phyloP scores from a whole-genome alignment of 352 stramenopile genomes.

The Aphanomyces cochlioides region DNA sequence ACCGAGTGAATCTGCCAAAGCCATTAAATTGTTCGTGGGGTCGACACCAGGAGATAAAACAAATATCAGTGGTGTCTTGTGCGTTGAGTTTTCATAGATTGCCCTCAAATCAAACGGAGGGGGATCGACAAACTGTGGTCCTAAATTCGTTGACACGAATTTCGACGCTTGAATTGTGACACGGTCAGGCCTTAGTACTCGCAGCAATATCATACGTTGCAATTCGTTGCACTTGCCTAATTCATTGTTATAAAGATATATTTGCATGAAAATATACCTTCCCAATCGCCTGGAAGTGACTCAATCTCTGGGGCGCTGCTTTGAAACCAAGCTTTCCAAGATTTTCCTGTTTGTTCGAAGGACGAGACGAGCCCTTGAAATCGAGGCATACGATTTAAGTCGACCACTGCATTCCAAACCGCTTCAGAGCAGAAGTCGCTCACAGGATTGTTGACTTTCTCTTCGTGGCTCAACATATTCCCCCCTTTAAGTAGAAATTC shows the following conservation, averaged over 20 bases:
- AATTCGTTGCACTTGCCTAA: slow-evolving; percentile 87
- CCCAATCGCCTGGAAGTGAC: slow-evolving; percentile 89
- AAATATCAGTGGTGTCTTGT: slow-evolving; percentile 93
- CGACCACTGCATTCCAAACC: slow-evolving; percentile 87
- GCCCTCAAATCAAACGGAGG: slow-evolving; percentile 90
- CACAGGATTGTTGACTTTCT: slow-evolving; percentile 69
- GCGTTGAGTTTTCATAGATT: slow-evolving; percentile 85
- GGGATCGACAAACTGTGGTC: slow-evolving; percentile 89
- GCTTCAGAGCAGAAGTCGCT: slow-evolving; percentile 82
- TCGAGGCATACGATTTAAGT: slow-evolving; percentile 85
- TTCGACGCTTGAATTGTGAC: slow-evolving; percentile 87
- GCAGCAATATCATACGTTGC: slow-evolving; percentile 91
- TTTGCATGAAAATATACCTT: slow-evolving; percentile 37
- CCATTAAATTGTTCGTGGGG: slow-evolving; percentile 89
- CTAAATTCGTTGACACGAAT: slow-evolving; percentile 90
- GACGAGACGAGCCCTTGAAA: slow-evolving; percentile 88
- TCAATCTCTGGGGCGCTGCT: slow-evolving; percentile 88
- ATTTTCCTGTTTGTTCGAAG: slow-evolving; percentile 85
- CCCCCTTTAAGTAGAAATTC: slow-evolving; percentile 93
- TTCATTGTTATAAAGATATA: neutral
- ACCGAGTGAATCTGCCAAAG: slow-evolving; percentile 71
- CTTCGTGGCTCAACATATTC: slow-evolving; percentile 55
- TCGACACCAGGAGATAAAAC: slow-evolving; percentile 94
- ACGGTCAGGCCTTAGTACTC: slow-evolving; percentile 89
- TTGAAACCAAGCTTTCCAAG: slow-evolving; percentile 82